These are phyloP conservation scores for Ustilago nuda DNA, from an alignment of 1,284 basidiomycete genomes.

Conservation along the genomic window DNA sequence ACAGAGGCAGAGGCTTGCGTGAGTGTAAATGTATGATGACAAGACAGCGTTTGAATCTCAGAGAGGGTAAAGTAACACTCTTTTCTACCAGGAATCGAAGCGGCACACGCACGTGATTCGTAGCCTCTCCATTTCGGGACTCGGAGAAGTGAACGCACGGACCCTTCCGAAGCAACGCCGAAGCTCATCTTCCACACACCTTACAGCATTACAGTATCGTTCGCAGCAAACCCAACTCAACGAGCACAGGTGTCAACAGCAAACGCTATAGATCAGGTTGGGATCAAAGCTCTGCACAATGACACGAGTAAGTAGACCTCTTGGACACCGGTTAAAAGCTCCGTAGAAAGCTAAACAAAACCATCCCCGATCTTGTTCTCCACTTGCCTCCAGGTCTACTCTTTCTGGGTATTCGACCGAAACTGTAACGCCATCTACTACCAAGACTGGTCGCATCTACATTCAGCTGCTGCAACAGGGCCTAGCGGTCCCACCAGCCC, in stretches of 20 bases:
- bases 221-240: background rate
- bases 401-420: constrained; percentile 68
- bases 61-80: background rate
- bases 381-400: constrained; percentile 51
- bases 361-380: background rate
- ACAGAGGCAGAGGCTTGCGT: background rate
- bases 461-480: constrained; percentile 27
- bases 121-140: background rate
- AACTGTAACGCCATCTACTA: constrained; percentile 66
- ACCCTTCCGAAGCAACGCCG: background rate
- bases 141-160: constrained; percentile 15
- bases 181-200: background rate
- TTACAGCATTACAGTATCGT: background rate
- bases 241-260: background rate
- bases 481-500: constrained; percentile 24
- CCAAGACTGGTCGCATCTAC: constrained; percentile 65
- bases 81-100: background rate
- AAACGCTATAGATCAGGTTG: background rate
- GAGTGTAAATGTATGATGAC: background rate
- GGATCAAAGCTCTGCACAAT: constrained; percentile 6
- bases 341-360: background rate
- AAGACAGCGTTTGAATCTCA: background rate
- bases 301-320: constrained; percentile 22
- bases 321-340: background rate
- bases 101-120: background rate